Evolutionary conservation across 2,329 filamentous ascomycete genomes (phyloP).

Genomic region (Xylaria sp.): DNA sequence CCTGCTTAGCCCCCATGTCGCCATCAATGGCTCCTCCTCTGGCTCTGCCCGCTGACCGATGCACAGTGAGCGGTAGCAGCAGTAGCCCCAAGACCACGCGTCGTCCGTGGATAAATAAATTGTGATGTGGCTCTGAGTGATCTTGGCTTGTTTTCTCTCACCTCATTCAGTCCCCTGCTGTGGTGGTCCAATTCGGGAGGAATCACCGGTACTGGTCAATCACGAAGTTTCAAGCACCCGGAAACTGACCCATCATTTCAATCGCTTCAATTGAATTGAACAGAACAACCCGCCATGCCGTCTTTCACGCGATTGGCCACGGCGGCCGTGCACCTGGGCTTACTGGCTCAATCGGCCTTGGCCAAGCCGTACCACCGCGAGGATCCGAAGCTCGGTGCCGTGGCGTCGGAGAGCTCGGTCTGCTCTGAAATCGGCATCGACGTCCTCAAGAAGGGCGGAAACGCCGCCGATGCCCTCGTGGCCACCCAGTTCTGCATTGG

Average conservation of each 20-base stretch:
- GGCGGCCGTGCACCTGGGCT: constrained; percentile 41
- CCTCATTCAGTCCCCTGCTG: constrained; percentile 13
- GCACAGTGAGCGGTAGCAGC: neutral
- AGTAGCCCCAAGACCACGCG: constrained; percentile 10
- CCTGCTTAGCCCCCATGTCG: constrained; percentile 32
- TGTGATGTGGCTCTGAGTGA: constrained; percentile 20
- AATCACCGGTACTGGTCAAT: constrained; percentile 6
- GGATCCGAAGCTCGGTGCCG: constrained; percentile 63
- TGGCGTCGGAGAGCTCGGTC: constrained; percentile 75
- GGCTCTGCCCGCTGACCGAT: constrained; percentile 12
- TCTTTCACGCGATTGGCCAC: constrained; percentile 40
- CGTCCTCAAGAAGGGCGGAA: constrained; percentile 69
- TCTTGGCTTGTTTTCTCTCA: neutral
- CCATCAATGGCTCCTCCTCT: constrained; percentile 6
- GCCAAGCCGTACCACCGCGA: constrained; percentile 34
- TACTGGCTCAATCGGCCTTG: constrained; percentile 37
- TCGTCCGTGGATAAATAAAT: constrained; percentile 23
- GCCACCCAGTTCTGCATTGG: constrained; percentile 81
- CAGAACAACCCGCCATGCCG: constrained; percentile 37
- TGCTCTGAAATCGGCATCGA: constrained; percentile 77
- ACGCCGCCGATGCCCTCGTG: constrained; percentile 80
- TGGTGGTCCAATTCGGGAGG: constrained; percentile 7
- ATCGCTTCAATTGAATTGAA: constrained; percentile 5
- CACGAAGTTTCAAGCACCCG: constrained; percentile 1
- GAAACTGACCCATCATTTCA: neutral